Evolutionary conservation across 208 protist species (phyloP), one percentile per base, ranked within the genome.

Genomic region (Leishmania martiniquensis): DNA sequence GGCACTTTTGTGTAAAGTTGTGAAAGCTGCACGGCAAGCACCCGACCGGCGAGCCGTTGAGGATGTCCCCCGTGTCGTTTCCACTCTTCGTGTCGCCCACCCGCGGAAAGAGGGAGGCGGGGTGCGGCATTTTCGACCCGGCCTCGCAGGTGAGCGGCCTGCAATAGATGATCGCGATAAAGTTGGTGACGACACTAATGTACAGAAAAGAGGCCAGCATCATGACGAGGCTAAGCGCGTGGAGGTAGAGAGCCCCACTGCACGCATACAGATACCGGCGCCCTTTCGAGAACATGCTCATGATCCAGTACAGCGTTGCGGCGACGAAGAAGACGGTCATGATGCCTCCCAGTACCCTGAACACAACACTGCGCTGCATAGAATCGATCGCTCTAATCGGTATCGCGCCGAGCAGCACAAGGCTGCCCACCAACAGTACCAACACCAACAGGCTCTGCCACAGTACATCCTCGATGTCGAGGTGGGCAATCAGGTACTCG

Each of bases 121-220:
- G 1, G 72, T 66, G 47, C 25, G 79, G 71, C 20, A 86, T 62
- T 22, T 80, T 82, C 37, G 80, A 80, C 57, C 87, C 90, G 3
- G 79, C 60, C 4, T 25, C 60, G 70, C 92, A 96, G 32, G 39
- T 71, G 49, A 91, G 29, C 12, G 77, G 47, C n/a, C 66, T 49
- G 78, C 92, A 96, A 80, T 87, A 85, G 47, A 93, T 17, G 29
- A 96, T 78, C 2, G 75, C 88, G 17, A 93, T 86, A 32, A 93
- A 83, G 70, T 90, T 88, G 2, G 86, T 88, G 51, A 92, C 74
- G 66, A 91, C 84, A 68, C 76, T 87, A 72, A 78, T 93, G 86
- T 94, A 96, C 45, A 93, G 76, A 32, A 91, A 45, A 39, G 81
- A 89, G 49, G 82, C 78, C 47, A 55, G 39, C 66, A 89, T 83